Evolutionary conservation across 495 filamentous ascomycete species (phyloP).

Genomic region (Acidiella bohemica): DNA sequence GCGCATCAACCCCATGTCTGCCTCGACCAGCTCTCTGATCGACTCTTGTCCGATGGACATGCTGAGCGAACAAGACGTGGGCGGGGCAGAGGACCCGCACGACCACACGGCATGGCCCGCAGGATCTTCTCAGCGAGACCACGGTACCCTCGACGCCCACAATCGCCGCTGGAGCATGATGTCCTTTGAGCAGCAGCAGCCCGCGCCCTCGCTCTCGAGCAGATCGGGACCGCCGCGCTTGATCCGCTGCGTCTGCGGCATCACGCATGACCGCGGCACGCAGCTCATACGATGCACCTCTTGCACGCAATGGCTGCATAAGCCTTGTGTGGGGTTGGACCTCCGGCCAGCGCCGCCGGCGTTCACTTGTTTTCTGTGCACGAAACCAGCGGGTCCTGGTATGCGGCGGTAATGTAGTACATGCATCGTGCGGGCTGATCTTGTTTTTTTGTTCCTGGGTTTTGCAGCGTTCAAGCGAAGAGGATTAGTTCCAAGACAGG

Average conservation of each 20-base stretch:
- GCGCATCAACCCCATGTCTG: background rate
- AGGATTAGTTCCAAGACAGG: too few species aligned
- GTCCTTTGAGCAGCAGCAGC: slow-evolving; percentile 23
- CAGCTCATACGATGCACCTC: slow-evolving; percentile 85
- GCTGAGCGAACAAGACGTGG: background rate
- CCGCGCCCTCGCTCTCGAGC: slow-evolving; percentile 18
- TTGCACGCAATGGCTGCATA: slow-evolving; percentile 76
- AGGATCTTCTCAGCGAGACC: background rate
- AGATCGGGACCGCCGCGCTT: slow-evolving; percentile 13
- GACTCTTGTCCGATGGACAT: slow-evolving; percentile 15
- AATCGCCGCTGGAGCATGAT: slow-evolving; percentile 30
- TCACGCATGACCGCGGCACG: slow-evolving; percentile 48
- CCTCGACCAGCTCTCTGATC: slow-evolving; percentile 8
- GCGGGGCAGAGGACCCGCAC: background rate
- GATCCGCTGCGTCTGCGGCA: slow-evolving; percentile 63
- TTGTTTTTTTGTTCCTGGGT: too few species aligned
- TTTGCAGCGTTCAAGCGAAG: background rate
- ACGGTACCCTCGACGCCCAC: slow-evolving; percentile 22
- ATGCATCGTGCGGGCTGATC: too few species aligned
- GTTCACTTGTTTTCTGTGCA: slow-evolving; percentile 17
- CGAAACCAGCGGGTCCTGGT: slow-evolving; percentile 2
- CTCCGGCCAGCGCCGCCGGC: background rate
- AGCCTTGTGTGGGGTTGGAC: slow-evolving; percentile 54
- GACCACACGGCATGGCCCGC: background rate
- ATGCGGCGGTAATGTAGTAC: too few species aligned